Evolutionary conservation across 2,329 filamentous ascomycete species (phyloP), one percentile per base, ranked within the genome.

Genomic region (Geosmithia flava): DNA sequence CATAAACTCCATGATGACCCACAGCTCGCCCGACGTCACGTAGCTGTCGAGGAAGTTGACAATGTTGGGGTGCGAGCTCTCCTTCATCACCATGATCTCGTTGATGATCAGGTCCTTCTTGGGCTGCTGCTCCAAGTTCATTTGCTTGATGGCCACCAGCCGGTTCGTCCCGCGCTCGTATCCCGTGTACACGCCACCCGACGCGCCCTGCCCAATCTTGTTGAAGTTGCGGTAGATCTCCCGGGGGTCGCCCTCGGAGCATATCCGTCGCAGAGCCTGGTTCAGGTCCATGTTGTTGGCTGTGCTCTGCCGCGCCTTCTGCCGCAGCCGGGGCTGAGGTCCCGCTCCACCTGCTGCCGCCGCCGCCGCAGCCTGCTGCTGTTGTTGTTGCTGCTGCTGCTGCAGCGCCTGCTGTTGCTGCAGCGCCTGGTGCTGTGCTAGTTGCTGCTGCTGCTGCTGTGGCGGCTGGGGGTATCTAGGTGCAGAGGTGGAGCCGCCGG

Each of bases 1-100:
- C 93, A 98, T 98, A 60, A 91, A 98, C 68, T 98, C 93, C 93
- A 98, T 98, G 33, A 97, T 88, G 1, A 98, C 93, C 93, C 93
- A 98, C 29, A 98, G 71, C 64, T 97, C 93, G 42, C 91, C 87
- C 13, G 80, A 78, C 50, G 90, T 85, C 11, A 98, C 74, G 64
- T 90, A 97, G 63, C 90, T 96, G 70, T 97, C 93, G 69, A 97
- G 91, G 66, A 97, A 98, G 66, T 98, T 98, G 68, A 98, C 93
- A 67, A 98, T 95, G 63, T 97, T 97, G 59, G 89, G 91, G 63
- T 98, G 93, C 50, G 87, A 93, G 72, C 90, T 96, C 59, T 97
- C 93, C 70, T 94, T 95, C 93, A 98, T 98, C 50, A 98, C 93
- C 50, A 98, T 69, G 55, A 98, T 98, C 63, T 98, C 93, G 65